phyloP scores from a whole-genome alignment of 306 rosid species.

The Gleditsia sinensis region DNA sequence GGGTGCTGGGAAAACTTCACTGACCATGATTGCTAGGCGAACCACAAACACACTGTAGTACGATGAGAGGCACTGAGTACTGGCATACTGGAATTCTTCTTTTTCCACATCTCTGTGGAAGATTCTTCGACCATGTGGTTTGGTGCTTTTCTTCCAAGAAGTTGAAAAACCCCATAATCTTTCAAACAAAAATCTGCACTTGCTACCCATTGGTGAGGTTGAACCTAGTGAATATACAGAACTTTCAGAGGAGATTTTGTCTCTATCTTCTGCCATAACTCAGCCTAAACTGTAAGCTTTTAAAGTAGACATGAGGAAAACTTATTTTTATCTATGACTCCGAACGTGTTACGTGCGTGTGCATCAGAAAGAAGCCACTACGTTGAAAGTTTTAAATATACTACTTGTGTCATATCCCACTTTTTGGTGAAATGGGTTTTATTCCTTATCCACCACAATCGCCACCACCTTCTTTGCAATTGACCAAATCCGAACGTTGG shows the following conservation, averaged over 20 bases:
- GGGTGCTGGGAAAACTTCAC: constrained; percentile 28
- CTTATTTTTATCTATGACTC: constrained; percentile 28
- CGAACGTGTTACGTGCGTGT: constrained; percentile 3
- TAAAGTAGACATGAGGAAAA: constrained; percentile 27
- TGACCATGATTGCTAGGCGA: constrained; percentile 95
- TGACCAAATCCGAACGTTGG: constrained; percentile 35
- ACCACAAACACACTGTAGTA: constrained; percentile 97
- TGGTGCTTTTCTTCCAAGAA: constrained; percentile 50
- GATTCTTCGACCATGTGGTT: constrained; percentile 57
- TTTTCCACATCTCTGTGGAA: constrained; percentile 87
- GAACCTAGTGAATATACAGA: constrained; percentile 46
- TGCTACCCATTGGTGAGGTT: constrained; percentile 52
- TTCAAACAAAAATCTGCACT: constrained; percentile 47
- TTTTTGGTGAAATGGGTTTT: constrained; percentile 50
- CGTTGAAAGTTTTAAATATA: constrained; percentile 41
- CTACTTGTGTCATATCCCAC: constrained; percentile 66
- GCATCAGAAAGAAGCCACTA: constrained; percentile 41
- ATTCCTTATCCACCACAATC: constrained; percentile 55
- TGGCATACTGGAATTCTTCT: constrained; percentile 78
- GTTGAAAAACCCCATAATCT: constrained; percentile 51
- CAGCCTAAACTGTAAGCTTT: constrained; percentile 32
- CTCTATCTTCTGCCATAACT: constrained; percentile 41
- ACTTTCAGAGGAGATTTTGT: constrained; percentile 41
- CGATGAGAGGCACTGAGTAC: constrained; percentile 77
- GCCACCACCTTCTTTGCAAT: not conserved